phyloP scores from a whole-genome alignment of 345 rosid genomes.

The Lepidium aucheri region DNA sequence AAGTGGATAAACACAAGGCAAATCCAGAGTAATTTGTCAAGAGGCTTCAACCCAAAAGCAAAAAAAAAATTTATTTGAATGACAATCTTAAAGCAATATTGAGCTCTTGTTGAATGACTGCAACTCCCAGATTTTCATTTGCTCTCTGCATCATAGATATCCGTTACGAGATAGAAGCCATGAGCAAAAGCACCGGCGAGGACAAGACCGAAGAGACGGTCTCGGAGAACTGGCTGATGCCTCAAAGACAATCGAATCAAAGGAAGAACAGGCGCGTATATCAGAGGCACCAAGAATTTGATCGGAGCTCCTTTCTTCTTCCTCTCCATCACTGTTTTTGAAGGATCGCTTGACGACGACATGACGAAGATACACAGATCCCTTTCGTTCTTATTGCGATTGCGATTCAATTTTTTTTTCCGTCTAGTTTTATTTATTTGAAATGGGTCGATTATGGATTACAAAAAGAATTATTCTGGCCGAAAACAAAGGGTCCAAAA shows the following conservation, averaged over 20 bases:
- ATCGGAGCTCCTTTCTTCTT: slow-evolving; percentile 49
- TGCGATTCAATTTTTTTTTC: too few species aligned
- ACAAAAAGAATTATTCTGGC: too few species aligned
- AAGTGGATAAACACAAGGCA: not conserved
- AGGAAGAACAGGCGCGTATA: slow-evolving; percentile 92
- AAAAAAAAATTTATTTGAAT: slow-evolving; percentile 1
- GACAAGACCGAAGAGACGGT: slow-evolving; percentile 69
- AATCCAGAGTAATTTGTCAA: not conserved
- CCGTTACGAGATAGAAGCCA: slow-evolving; percentile 71
- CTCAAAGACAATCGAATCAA: slow-evolving; percentile 71
- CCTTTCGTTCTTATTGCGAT: not conserved
- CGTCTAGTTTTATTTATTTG: too few species aligned
- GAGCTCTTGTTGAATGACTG: slow-evolving; percentile 11
- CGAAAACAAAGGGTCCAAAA: too few species aligned
- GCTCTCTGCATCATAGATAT: slow-evolving; percentile 32
- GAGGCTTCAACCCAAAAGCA: not conserved
- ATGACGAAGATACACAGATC: not conserved
- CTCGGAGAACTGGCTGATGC: slow-evolving; percentile 69
- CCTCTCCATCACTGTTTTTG: slow-evolving; percentile 31
- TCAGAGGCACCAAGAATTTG: slow-evolving; percentile 74
- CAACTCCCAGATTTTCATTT: slow-evolving; percentile 10
- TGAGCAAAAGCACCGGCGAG: slow-evolving; percentile 87
- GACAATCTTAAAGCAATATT: not conserved
- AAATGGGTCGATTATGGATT: too few species aligned
- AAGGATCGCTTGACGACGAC: slow-evolving; percentile 24